These are phyloP conservation scores for Panaeolus cyanescens DNA, from an alignment of 768 basidiomycete genomes.

Conservation along the genomic window DNA sequence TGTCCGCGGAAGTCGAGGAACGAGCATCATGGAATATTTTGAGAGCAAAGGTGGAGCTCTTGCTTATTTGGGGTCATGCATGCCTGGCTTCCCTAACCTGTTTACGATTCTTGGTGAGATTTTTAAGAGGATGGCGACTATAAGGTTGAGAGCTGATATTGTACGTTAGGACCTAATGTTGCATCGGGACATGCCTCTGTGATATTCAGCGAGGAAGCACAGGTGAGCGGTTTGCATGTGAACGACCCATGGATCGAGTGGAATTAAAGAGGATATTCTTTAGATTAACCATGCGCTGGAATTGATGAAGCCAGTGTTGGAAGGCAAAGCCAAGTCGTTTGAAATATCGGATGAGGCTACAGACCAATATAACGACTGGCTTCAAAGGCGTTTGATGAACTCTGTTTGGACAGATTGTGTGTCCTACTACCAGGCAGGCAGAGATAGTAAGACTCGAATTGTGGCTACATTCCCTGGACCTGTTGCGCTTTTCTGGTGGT, in stretches of 20 bases:
- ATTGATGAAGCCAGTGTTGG: slow-evolving; percentile 53
- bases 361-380: slow-evolving; percentile 50
- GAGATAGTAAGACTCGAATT: slow-evolving; percentile 40
- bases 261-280: slow-evolving; percentile 11
- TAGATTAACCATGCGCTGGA: slow-evolving; percentile 53
- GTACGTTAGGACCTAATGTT: slow-evolving; percentile 51
- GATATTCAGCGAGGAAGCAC: slow-evolving; percentile 56
- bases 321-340: slow-evolving; percentile 49
- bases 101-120: slow-evolving; percentile 49
- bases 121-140: background rate
- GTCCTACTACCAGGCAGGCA: slow-evolving; percentile 50
- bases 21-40: slow-evolving; percentile 46
- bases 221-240: slow-evolving; percentile 35
- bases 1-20: slow-evolving; percentile 44
- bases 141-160: slow-evolving; percentile 6
- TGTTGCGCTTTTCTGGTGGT: slow-evolving; percentile 54
- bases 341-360: slow-evolving; percentile 48
- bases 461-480: slow-evolving; percentile 57
- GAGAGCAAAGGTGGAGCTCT: slow-evolving; percentile 47
- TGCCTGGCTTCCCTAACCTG: slow-evolving; percentile 59
- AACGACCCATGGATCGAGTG: slow-evolving; percentile 13
- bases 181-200: slow-evolving; percentile 60
- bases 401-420: slow-evolving; percentile 57
- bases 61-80: slow-evolving; percentile 54
- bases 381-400: slow-evolving; percentile 46